A percentile compares a stretch with the other conserved stretches of the same genome.
Evolutionary conservation across 257 asterid species (phyloP).

Genomic region (Fraxinus excelsior): DNA sequence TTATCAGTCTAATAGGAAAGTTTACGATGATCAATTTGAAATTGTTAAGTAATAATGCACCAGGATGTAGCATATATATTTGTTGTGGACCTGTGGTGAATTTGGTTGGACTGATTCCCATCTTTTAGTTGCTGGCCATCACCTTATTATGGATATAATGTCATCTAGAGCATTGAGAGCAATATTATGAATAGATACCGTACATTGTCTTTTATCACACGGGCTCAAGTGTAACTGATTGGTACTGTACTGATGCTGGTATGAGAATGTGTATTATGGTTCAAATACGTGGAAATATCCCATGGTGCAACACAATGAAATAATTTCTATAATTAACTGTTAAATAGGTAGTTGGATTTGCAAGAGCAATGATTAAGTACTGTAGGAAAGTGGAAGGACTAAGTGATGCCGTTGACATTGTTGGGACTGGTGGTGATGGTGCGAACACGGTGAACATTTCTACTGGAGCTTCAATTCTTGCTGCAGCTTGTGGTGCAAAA

Average conservation of each 20-base stretch:
- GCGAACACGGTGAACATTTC: slow-evolving; percentile 97
- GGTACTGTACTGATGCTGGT: background rate
- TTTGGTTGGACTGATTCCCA: slow-evolving; percentile 14
- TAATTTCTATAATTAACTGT: slow-evolving; percentile 29
- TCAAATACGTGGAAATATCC: slow-evolving; percentile 3
- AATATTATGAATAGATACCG: background rate
- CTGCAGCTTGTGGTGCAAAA: slow-evolving; percentile 96
- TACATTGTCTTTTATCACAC: slow-evolving; percentile 4
- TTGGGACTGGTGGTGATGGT: slow-evolving; percentile 99
- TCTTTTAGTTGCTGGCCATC: background rate
- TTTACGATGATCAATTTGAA: slow-evolving; percentile 1
- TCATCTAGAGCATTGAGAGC: too few relatives aligned
- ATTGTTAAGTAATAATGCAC: background rate
- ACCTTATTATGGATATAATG: background rate
- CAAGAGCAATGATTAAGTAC: slow-evolving; percentile 86
- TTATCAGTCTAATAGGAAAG: slow-evolving; percentile 6
- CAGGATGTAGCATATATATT: background rate
- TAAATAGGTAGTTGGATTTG: slow-evolving; percentile 83
- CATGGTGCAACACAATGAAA: slow-evolving; percentile 18
- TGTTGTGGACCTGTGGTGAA: background rate
- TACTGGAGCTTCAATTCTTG: slow-evolving; percentile 94
- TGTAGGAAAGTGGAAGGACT: slow-evolving; percentile 76
- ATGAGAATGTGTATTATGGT: slow-evolving; percentile 2
- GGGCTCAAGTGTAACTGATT: slow-evolving; percentile 5
- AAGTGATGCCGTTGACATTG: slow-evolving; percentile 79